phyloP scores from a whole-genome alignment of 2,329 filamentous ascomycete genomes.

The Hypocrella siamensis region DNA sequence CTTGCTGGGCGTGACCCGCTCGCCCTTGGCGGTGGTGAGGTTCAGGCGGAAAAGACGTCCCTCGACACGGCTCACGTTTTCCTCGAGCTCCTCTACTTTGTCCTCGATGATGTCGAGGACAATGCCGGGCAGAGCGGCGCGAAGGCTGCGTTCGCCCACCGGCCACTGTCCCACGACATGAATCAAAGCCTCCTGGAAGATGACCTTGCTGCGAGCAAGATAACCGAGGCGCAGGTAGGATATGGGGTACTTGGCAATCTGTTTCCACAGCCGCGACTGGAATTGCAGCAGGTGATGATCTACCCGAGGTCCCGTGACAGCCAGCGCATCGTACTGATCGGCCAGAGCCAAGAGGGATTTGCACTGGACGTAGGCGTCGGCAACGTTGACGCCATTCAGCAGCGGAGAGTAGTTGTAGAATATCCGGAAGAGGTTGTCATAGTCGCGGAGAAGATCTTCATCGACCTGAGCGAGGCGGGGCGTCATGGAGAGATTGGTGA shows the following conservation, averaged over 20 bases:
- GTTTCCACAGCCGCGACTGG: conserved; percentile 80
- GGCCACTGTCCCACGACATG: conserved; percentile 96
- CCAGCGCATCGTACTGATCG: conserved; percentile 87
- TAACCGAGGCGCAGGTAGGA: conserved; percentile 84
- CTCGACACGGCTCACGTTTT: conserved; percentile 66
- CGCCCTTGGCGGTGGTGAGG: conserved; percentile 63
- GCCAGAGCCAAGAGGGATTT: conserved; percentile 76
- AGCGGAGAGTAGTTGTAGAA: conserved; percentile 87
- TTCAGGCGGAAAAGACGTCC: conserved; percentile 68
- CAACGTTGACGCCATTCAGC: conserved; percentile 76
- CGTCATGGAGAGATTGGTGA: conserved; percentile 56
- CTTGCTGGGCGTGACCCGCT: conserved; percentile 65
- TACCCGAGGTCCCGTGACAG: conserved; percentile 74
- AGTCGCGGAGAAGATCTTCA: conserved; percentile 71
- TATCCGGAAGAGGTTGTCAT: conserved; percentile 87
- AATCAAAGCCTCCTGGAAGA: conserved; percentile 75
- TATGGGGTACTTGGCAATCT: conserved; percentile 91
- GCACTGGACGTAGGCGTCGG: conserved; percentile 84
- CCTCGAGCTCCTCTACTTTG: conserved; percentile 83
- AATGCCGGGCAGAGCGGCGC: conserved; percentile 52
- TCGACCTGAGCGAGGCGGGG: conserved; percentile 38
- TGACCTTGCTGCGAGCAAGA: conserved; percentile 66
- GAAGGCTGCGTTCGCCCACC: conserved; percentile 58
- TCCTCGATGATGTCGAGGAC: conserved; percentile 88
- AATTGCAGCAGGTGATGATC: conserved; percentile 92